Percentiles rank a stretch among this genome's conserved stretches.
These are phyloP conservation scores for Bipolaris cookei DNA, from an alignment of 2,329 filamentous ascomycete genomes.

Conservation along the genomic window DNA sequence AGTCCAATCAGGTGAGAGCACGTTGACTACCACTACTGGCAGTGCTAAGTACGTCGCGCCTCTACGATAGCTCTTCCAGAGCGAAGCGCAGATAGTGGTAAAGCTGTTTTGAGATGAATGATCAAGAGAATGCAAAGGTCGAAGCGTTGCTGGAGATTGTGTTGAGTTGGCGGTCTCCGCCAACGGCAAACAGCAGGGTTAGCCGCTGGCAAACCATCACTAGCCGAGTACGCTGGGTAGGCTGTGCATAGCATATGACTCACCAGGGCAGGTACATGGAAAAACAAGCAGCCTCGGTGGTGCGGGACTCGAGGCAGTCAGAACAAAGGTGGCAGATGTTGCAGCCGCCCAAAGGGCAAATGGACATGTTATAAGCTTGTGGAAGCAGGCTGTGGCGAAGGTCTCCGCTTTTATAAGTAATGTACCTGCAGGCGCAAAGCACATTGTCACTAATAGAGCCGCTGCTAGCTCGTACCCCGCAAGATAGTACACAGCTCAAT, in stretches of 20 bases:
- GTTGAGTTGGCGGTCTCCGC: neutral
- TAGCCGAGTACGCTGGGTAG: neutral
- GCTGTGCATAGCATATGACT: slow-evolving; percentile 1
- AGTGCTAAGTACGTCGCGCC: neutral
- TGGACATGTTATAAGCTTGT: neutral
- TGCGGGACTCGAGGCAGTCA: neutral
- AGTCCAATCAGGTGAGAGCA: slow-evolving; percentile 1
- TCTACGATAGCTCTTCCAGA: neutral
- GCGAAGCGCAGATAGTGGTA: neutral
- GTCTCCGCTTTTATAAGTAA: neutral
- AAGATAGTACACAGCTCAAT: neutral
- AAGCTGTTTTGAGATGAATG: neutral
- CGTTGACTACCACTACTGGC: neutral
- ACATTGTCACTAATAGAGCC: neutral
- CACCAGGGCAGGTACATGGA: neutral
- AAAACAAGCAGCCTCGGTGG: neutral
- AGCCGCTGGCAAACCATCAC: neutral
- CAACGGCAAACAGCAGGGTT: neutral
- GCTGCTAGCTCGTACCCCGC: neutral
- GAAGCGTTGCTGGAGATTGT: neutral
- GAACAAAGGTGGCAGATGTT: neutral
- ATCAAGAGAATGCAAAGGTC: neutral
- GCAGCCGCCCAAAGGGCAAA: neutral
- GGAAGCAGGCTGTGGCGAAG: neutral
- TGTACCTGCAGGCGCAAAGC: neutral